These are phyloP conservation scores for Pigoraptor vietnamica DNA, from an alignment of 78 protist genomes.

Conservation along the genomic window DNA sequence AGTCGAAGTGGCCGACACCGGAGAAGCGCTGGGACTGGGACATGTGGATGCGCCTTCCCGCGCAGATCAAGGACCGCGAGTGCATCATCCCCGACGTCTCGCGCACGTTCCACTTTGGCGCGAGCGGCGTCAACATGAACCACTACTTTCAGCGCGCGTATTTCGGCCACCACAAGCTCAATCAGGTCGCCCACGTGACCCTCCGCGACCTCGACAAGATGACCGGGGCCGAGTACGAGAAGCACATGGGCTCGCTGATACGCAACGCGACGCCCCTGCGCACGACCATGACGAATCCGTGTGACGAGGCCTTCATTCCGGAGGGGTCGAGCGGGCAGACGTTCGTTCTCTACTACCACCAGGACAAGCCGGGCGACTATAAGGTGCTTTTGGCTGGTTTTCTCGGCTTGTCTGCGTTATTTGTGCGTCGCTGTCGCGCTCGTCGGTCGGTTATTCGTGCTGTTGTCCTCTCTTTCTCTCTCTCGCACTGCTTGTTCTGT, in stretches of 20 bases:
- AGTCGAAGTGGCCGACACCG: conserved; percentile 60
- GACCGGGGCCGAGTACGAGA: not conserved
- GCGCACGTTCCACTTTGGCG: conserved; percentile 66
- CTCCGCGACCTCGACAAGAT: not conserved
- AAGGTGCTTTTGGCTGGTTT: not conserved
- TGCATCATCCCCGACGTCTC: conserved; percentile 81
- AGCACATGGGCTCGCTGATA: not conserved
- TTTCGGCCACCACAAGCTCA: conserved; percentile 40
- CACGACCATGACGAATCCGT: not conserved
- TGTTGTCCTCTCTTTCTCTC: too few species aligned
- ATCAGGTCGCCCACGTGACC: not conserved
- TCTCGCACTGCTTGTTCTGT: too few species aligned
- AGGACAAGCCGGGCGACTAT: not conserved
- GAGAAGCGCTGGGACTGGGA: conserved; percentile 82
- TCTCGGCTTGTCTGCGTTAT: not conserved
- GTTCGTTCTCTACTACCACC: not conserved
- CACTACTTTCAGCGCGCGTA: conserved; percentile 36
- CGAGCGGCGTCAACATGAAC: conserved; percentile 54
- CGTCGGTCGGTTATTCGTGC: too few species aligned
- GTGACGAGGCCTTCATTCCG: not conserved
- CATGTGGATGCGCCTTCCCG: conserved; percentile 77
- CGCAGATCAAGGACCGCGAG: conserved; percentile 30
- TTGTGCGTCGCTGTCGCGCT: not conserved
- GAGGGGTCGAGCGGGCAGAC: not conserved
- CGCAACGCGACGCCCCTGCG: not conserved